Percentiles rank a stretch among this genome's conserved stretches.
These are phyloP conservation scores for Neurospora sp. DNA, from an alignment of 495 filamentous ascomycete genomes.

Conservation along the genomic window DNA sequence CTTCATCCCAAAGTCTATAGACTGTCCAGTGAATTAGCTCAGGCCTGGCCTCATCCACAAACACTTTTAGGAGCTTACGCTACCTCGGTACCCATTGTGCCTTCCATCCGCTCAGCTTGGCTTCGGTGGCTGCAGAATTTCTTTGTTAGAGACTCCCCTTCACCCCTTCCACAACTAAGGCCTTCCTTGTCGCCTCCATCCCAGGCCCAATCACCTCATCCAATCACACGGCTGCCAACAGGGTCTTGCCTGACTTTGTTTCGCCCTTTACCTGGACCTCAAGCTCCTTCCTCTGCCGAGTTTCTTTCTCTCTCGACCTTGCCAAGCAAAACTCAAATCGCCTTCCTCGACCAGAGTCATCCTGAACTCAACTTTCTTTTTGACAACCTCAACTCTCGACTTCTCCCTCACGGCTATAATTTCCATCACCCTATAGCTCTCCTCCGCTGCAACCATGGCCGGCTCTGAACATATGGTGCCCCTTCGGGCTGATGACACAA, in stretches of 20 bases:
- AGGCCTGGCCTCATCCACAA: background rate
- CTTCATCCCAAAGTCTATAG: background rate
- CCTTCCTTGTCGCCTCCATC: background rate
- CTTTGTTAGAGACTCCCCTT: constrained; percentile 3
- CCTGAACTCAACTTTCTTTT: background rate
- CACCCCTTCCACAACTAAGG: background rate
- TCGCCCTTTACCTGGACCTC: background rate
- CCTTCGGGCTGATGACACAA: constrained; percentile 39
- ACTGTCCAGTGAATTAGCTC: background rate
- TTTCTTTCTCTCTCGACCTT: background rate
- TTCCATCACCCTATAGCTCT: background rate
- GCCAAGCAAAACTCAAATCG: background rate
- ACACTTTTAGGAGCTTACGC: background rate
- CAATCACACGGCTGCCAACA: background rate
- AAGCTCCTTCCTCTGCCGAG: background rate
- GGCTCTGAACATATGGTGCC: constrained; percentile 33
- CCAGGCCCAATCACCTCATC: background rate
- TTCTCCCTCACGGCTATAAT: background rate
- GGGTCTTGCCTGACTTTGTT: background rate
- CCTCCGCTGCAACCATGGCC: constrained; percentile 22
- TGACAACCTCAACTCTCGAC: background rate
- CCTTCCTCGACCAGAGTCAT: background rate
- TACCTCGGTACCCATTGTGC: background rate
- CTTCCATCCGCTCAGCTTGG: background rate
- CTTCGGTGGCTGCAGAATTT: constrained; percentile 1